Percentiles rank a stretch among this genome's conserved stretches.
Conservation (phyloP, 2,329 filamentous ascomycete genomes). For the Xylaria sp. region DNA sequence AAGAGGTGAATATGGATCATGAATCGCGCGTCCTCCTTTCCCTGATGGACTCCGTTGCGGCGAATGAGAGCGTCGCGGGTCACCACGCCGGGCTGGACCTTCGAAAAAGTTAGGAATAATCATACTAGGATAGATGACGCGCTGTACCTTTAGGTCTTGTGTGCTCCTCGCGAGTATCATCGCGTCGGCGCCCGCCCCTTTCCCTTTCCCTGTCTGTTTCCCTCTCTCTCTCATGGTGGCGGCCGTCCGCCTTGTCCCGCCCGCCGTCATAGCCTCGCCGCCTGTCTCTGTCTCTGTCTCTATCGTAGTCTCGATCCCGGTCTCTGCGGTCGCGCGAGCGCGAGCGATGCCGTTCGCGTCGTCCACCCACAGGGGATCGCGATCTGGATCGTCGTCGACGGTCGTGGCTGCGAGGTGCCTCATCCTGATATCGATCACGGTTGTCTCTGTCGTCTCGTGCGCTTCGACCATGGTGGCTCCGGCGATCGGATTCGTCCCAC, state of each 20-base stretch:
- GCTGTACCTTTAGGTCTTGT: constrained; percentile 30
- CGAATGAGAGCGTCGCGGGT: constrained; percentile 31
- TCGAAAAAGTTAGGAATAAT: constrained; percentile 14
- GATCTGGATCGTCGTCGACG: constrained; percentile 32
- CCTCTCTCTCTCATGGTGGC: constrained; percentile 21
- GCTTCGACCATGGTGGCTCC: constrained; percentile 39
- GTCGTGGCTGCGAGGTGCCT: constrained; percentile 41
- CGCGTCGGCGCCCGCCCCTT: constrained; percentile 28
- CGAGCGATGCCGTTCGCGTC: constrained; percentile 41
- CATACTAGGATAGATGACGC: neutral
- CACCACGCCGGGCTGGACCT: constrained; percentile 33
- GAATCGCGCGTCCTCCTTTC: constrained; percentile 28
- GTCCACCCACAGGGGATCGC: constrained; percentile 42
- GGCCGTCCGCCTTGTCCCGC: constrained; percentile 24
- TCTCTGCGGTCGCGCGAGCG: constrained; percentile 46
- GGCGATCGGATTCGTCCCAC: constrained; percentile 62
- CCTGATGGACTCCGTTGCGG: constrained; percentile 30
- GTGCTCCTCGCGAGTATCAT: constrained; percentile 31
- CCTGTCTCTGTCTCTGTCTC: constrained; percentile 45
- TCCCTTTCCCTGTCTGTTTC: constrained; percentile 14
- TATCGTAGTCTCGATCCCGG: constrained; percentile 48
- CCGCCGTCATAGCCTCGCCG: constrained; percentile 28
- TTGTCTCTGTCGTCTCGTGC: constrained; percentile 39
- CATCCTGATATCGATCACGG: constrained; percentile 41
- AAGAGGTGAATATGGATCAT: constrained; percentile 39